Percentiles rank a stretch among this genome's conserved stretches.
Conservation (phyloP, 805 yeast genomes). For the Saturnispora halmiae region DNA sequence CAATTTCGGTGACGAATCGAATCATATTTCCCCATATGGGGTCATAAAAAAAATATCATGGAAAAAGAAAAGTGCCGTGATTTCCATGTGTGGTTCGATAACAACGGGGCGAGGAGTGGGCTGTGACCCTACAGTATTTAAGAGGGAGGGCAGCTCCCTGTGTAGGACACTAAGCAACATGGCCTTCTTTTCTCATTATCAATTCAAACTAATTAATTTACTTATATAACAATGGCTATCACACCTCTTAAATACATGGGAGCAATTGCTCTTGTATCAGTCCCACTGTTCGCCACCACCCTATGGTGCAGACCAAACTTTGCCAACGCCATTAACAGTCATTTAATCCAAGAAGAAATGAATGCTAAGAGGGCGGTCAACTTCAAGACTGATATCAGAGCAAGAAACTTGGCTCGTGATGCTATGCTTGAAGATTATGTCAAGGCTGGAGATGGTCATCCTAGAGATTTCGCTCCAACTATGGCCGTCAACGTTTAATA, state of each 20-base stretch:
- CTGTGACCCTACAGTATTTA: too few relatives aligned
- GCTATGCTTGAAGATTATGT: conserved; percentile 21
- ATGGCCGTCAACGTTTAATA: neutral
- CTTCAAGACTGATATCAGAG: conserved; percentile 22
- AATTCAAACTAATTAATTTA: too few relatives aligned
- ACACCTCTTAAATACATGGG: conserved; percentile 23
- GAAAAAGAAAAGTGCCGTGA: too few relatives aligned
- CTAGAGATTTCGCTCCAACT: conserved; percentile 22
- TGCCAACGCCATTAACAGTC: conserved; percentile 29
- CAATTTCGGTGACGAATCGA: too few relatives aligned
- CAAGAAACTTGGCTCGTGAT: conserved; percentile 20
- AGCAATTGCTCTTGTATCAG: conserved; percentile 25
- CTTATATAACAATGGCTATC: conserved; percentile 18
- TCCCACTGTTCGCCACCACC: conserved; percentile 23
- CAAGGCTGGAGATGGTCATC: conserved; percentile 23
- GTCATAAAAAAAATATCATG: too few relatives aligned
- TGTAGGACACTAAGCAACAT: too few relatives aligned
- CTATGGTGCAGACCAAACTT: conserved; percentile 28
- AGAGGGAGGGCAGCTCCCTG: too few relatives aligned
- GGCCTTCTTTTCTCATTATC: too few relatives aligned
- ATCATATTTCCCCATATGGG: too few relatives aligned
- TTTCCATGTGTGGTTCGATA: too few relatives aligned
- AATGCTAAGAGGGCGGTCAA: conserved; percentile 24
- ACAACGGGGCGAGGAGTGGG: too few relatives aligned
- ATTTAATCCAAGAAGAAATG: conserved; percentile 26